Base-by-base conservation (phyloP, 129 eudicot species). In the Scalesia atractyloides region DNA sequence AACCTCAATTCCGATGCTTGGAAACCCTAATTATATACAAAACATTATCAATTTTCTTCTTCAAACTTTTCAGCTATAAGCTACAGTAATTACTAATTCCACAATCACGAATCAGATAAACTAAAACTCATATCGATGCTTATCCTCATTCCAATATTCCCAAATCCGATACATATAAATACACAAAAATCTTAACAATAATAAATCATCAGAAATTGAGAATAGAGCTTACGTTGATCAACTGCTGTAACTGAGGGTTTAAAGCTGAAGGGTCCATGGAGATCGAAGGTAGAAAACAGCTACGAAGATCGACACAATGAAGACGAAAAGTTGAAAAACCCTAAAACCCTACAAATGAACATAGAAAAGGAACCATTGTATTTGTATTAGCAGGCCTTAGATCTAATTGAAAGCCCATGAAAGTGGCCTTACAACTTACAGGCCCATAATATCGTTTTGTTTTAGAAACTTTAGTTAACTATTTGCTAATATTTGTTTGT, bases 261-360 rank as follows among this genome's bases (percentile, higher is more conserved):
- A 85, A 70, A 48, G 81, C 76, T 57, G 92, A 84, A 82, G 83
- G 54, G 54, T 87, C 89, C 93, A 87, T 87, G 44, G 80, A 13
- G 48, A 30, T 47, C n/a, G 52, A 54, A 62, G 65, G 49, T 62
- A 7, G 67, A 51, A 62, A 64, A 44, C 39, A 51, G 18, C 16
- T 44, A 30, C 17, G 67, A 15, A 70, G 77, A 78, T 26, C 41
- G 37, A 50, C 9, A 51, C 6, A 62, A 69, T 36, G 24, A 54
- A 20, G 69, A 76, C 20, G 59, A 39, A 63, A 70, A 62, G 49
- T 62, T 16, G 1, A 17, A 43, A 53, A 70, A 61, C 72, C 82
- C 76, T 53, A 51, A 70, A 78, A 70, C 82, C 82, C 76, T 53
- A 78, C n/a, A 20, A 13, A 24, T 43, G 59, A 50, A 51, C 15